phyloP scores from a whole-genome alignment of 495 filamentous ascomycete species.

The Aspergillus haitiensis region DNA sequence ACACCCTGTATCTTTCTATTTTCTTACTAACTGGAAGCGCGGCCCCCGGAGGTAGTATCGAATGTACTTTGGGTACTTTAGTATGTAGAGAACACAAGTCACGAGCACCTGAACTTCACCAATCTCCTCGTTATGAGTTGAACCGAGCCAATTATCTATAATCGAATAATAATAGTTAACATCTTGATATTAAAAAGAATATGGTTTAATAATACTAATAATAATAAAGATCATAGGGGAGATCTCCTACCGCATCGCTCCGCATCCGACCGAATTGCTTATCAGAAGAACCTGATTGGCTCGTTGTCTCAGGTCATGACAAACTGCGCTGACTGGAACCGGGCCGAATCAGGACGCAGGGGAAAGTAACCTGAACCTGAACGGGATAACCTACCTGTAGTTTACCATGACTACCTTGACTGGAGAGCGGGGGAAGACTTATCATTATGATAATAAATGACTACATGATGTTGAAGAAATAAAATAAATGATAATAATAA shows the following conservation, averaged over 20 bases:
- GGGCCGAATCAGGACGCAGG: conserved; percentile 13
- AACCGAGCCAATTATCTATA: too few relatives aligned
- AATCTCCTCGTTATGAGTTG: too few relatives aligned
- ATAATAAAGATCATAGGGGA: not conserved
- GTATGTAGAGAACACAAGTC: too few relatives aligned
- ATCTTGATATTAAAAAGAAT: too few relatives aligned
- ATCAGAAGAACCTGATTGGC: conserved; percentile 37
- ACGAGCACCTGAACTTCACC: too few relatives aligned
- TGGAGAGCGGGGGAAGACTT: not conserved
- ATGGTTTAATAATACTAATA: too few relatives aligned
- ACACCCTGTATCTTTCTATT: too few relatives aligned
- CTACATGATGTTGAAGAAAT: not conserved
- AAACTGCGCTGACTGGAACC: conserved; percentile 41
- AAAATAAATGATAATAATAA: not conserved
- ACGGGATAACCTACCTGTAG: not conserved
- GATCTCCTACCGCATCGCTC: conserved; percentile 13
- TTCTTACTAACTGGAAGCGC: too few relatives aligned
- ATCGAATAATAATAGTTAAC: too few relatives aligned
- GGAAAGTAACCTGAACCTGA: not conserved
- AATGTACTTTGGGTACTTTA: too few relatives aligned
- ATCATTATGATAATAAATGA: not conserved
- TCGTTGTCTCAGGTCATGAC: conserved; percentile 28
- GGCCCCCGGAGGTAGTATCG: too few relatives aligned
- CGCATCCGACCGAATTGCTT: conserved; percentile 28
- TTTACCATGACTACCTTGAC: not conserved